Percentiles rank a stretch among this genome's conserved stretches.
Evolutionary conservation across 805 yeast genomes (phyloP).

Genomic region (Yamadazyma olivae): DNA sequence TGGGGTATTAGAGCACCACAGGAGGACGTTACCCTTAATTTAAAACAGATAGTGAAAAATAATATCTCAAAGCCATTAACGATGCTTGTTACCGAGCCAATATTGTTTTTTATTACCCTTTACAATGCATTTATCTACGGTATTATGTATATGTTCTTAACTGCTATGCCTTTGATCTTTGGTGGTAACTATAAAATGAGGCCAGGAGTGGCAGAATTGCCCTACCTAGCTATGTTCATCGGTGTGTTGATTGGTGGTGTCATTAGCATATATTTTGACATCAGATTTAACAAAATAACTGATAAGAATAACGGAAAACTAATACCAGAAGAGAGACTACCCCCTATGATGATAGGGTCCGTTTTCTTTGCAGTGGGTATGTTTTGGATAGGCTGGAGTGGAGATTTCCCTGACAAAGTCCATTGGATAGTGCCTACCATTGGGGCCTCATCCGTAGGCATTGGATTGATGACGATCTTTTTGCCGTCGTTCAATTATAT

Average conservation of each 20-base stretch:
- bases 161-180: conserved; percentile 44
- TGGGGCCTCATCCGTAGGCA: conserved; percentile 36
- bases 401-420: conserved; percentile 60
- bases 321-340: conserved; percentile 75
- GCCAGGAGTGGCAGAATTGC: conserved; percentile 67
- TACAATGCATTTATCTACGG: conserved; percentile 48
- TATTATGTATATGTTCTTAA: conserved; percentile 39
- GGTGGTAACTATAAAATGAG: conserved; percentile 51
- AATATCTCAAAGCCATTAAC: conserved; percentile 31
- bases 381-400: conserved; percentile 86
- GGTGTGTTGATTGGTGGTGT: conserved; percentile 62
- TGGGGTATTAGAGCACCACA: conserved; percentile 35
- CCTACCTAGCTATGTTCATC: conserved; percentile 69
- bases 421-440: conserved; percentile 68
- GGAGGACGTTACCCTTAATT: conserved; percentile 23
- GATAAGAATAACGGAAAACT: conserved; percentile 49
- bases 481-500: conserved; percentile 56
- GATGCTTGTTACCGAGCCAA: conserved; percentile 37
- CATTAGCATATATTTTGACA: conserved; percentile 52
- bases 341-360: conserved; percentile 72
- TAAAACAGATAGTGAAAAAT: conserved; percentile 27
- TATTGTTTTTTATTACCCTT: conserved; percentile 36
- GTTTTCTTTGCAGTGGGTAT: conserved; percentile 71
- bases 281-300: conserved; percentile 44
- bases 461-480: conserved; percentile 52